Percentiles rank a stretch among this genome's conserved stretches.
Conservation (phyloP, 805 yeast genomes). For the Saccharomycopsis fibuligera region DNA sequence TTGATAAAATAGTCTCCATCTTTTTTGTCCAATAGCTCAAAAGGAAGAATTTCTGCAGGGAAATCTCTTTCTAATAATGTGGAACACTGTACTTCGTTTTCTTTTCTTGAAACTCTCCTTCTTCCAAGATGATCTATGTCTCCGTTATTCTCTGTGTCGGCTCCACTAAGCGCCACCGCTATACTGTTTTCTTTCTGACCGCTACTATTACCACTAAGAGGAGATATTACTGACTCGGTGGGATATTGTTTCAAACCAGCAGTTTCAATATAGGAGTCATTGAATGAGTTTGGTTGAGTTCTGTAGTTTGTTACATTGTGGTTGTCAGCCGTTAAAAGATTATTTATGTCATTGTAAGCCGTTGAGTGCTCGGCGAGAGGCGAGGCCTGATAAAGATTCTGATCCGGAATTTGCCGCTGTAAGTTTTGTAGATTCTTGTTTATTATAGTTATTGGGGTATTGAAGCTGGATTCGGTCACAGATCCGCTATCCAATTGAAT, state of each 20-base stretch:
- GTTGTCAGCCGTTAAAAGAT: neutral
- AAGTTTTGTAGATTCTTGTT: constrained; percentile 8
- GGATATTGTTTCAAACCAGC: neutral
- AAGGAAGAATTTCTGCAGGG: constrained; percentile 22
- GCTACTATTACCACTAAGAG: too few species aligned
- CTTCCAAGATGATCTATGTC: neutral
- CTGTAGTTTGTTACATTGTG: constrained; percentile 7
- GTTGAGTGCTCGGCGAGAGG: neutral
- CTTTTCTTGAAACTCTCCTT: neutral
- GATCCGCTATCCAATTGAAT: neutral
- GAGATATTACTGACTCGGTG: neutral
- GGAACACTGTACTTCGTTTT: neutral
- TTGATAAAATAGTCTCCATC: constrained; percentile 19
- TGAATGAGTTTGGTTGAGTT: constrained; percentile 21
- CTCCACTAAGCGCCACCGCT: neutral
- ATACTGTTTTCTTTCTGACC: neutral
- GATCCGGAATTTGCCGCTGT: too few species aligned
- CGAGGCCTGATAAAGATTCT: neutral
- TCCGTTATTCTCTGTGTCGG: neutral
- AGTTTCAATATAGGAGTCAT: constrained; percentile 13
- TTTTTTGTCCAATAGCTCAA: constrained; percentile 19
- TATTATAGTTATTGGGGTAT: constrained; percentile 15
- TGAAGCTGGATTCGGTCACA: neutral
- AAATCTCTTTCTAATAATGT: constrained; percentile 22
- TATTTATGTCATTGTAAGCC: neutral